phyloP scores from a whole-genome alignment of 805 yeast genomes.

The Kluyveromyces siamensis region DNA sequence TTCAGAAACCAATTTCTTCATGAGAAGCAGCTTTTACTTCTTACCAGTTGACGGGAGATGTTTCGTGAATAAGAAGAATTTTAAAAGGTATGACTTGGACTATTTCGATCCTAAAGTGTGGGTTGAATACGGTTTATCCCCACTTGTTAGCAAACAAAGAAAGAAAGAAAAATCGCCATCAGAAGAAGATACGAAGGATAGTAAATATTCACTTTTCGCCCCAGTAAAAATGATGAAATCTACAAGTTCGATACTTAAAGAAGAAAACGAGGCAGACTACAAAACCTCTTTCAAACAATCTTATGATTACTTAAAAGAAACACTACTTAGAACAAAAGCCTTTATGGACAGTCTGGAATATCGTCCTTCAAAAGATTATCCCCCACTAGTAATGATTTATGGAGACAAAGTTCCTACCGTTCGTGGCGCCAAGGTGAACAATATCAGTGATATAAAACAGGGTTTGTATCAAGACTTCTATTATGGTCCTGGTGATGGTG shows the following conservation, averaged over 20 bases:
- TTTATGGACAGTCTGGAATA: slow-evolving; percentile 50
- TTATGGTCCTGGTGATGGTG: slow-evolving; percentile 93
- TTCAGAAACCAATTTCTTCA: slow-evolving; percentile 74
- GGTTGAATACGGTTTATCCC: slow-evolving; percentile 68
- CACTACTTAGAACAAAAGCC: slow-evolving; percentile 49
- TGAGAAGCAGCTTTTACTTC: slow-evolving; percentile 77
- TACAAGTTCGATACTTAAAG: slow-evolving; percentile 2
- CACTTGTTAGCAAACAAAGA: slow-evolving; percentile 45
- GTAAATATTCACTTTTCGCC: slow-evolving; percentile 10
- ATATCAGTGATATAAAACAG: slow-evolving; percentile 49
- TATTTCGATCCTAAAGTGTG: slow-evolving; percentile 74
- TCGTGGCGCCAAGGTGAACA: slow-evolving; percentile 62
- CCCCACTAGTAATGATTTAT: slow-evolving; percentile 77
- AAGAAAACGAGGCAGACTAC: slow-evolving; percentile 12
- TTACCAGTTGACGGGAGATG: slow-evolving; percentile 69
- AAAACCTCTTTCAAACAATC: slow-evolving; percentile 41
- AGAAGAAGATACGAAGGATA: slow-evolving; percentile 6
- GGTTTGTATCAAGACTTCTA: slow-evolving; percentile 71
- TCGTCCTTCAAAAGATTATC: slow-evolving; percentile 48
- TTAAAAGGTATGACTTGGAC: slow-evolving; percentile 55
- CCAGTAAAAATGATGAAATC: slow-evolving; percentile 7
- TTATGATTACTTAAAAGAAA: slow-evolving; percentile 51
- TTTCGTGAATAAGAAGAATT: slow-evolving; percentile 54
- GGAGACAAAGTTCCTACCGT: slow-evolving; percentile 82
- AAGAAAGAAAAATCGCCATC: slow-evolving; percentile 4